Evolutionary conservation across 2,329 filamentous ascomycete genomes (phyloP), one percentile per base, ranked within the genome.

Genomic region (Paraconiothyrium sp.): DNA sequence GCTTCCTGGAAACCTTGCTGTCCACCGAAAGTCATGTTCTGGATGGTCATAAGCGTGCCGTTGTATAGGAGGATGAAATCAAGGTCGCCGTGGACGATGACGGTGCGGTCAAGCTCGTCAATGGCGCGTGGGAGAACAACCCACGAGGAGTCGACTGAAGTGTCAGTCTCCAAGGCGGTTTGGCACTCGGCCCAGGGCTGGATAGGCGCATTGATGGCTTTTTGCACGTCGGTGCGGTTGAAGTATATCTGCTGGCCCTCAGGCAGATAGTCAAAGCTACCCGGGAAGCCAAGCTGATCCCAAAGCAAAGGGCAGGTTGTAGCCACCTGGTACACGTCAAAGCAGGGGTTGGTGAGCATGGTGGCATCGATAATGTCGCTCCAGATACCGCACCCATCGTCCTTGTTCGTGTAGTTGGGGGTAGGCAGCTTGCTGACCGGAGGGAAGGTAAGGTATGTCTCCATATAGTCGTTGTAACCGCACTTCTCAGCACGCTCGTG

Each of bases 21-120:
- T 4, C 91, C 91, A 60, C 87, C 87, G 88, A 89, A 94, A 0
- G 90, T 93, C 88, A 94, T 92, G 80, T 93, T 93, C 73, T 94
- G 91, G 61, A 94, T 89, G 1, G 85, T 85, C 7, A 92, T 81
- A 1, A 94, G 82, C 0, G 90, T 90, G 16, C 91, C 91, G 74
- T 91, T 90, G 70, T 84, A 82, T 27, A 90, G 81, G 10, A 92
- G 83, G 62, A 91, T 84, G 72, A 85, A 91, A 78, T 93, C 92
- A 11, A 90, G 84, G 52, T 85, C 80, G 11, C 91, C 92, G 71
- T 94, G 91, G 2, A 84, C 89, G 70, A 95, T 88, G 67, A 95
- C 84, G 9, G 92, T 91, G 64, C 72, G 89, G 50, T 90, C 84
- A 1, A 90, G 91, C 35, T 83, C 82, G 70, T 94, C 91, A 65